Evolutionary conservation across 768 basidiomycete genomes (phyloP).

Genomic region (Phaeolepiota aurea): DNA sequence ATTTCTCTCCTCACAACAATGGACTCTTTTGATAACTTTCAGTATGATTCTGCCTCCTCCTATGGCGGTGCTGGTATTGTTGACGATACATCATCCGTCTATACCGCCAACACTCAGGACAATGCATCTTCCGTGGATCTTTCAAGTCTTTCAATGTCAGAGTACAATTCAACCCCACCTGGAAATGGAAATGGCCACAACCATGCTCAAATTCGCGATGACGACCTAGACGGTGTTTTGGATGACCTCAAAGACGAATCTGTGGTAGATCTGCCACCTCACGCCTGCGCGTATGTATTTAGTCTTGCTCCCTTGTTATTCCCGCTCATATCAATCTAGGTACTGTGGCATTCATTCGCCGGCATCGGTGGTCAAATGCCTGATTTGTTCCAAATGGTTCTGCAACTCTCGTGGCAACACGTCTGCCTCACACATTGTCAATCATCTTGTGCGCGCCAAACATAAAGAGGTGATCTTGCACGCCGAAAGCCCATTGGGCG

Average conservation of each 20-base stretch:
- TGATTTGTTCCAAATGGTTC: conserved; percentile 92
- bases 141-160: conserved; percentile 58
- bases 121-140: conserved; percentile 57
- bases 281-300: conserved; percentile 83
- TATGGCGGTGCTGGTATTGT: conserved; percentile 69
- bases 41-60: conserved; percentile 76
- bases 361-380: conserved; percentile 92
- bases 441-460: conserved; percentile 97
- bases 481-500: conserved; percentile 90
- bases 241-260: conserved; percentile 84
- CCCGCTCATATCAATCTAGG: conserved; percentile 29
- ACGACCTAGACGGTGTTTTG: conserved; percentile 84
- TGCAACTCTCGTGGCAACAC: conserved; percentile 98
- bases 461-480: conserved; percentile 98
- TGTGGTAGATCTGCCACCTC: conserved; percentile 74
- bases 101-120: conserved; percentile 62
- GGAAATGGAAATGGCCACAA: conserved; percentile 30
- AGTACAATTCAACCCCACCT: conserved; percentile 39
- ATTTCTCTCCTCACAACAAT: conserved; percentile 27
- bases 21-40: conserved; percentile 83
- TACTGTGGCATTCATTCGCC: conserved; percentile 99
- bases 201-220: conserved; percentile 37
- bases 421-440: conserved; percentile 97
- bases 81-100: conserved; percentile 76
- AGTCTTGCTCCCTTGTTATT: conserved; percentile 6